Percentiles rank a stretch among this genome's conserved stretches.
phyloP scores from a whole-genome alignment of 495 filamentous ascomycete genomes.

The Parathielavia hyrcaniae region DNA sequence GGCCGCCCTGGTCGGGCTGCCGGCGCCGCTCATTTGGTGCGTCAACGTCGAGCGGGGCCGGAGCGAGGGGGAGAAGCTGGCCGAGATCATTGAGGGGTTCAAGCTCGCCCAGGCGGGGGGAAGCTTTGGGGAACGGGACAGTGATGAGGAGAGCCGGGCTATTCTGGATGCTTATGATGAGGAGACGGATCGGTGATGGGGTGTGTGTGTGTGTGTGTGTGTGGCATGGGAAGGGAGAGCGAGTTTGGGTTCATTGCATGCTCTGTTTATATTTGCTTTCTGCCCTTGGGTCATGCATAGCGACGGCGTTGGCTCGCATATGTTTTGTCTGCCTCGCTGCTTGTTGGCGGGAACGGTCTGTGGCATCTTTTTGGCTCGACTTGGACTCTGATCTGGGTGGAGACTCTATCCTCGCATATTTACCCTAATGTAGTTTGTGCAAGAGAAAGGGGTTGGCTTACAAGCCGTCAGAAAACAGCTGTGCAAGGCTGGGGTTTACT shows the following conservation, averaged over 20 bases:
- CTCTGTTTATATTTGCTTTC: not conserved
- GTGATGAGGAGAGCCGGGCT: conserved; percentile 30
- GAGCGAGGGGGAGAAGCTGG: conserved; percentile 65
- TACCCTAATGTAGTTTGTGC: not conserved
- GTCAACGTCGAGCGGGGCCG: conserved; percentile 89
- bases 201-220: not conserved
- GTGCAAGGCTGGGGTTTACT: not conserved
- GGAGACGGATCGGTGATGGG: conserved; percentile 23
- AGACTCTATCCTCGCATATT: not conserved
- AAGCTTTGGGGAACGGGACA: conserved; percentile 19
- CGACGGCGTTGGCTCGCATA: conserved; percentile 34
- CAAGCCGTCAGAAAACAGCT: not conserved
- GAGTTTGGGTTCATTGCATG: not conserved
- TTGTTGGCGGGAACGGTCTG: not conserved
- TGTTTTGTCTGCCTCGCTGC: not conserved
- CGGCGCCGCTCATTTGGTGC: conserved; percentile 74
- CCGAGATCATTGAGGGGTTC: conserved; percentile 57
- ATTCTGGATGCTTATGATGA: conserved; percentile 35
- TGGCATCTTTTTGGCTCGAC: not conserved
- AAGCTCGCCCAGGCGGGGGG: conserved; percentile 24
- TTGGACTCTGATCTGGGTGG: not conserved
- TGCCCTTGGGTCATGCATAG: conserved; percentile 32
- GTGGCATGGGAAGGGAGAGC: not conserved
- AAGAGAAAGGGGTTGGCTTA: not conserved
- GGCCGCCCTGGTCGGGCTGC: conserved; percentile 71